phyloP scores from a whole-genome alignment of 2,329 filamentous ascomycete genomes.

The Trichoderma cornu-damae region DNA sequence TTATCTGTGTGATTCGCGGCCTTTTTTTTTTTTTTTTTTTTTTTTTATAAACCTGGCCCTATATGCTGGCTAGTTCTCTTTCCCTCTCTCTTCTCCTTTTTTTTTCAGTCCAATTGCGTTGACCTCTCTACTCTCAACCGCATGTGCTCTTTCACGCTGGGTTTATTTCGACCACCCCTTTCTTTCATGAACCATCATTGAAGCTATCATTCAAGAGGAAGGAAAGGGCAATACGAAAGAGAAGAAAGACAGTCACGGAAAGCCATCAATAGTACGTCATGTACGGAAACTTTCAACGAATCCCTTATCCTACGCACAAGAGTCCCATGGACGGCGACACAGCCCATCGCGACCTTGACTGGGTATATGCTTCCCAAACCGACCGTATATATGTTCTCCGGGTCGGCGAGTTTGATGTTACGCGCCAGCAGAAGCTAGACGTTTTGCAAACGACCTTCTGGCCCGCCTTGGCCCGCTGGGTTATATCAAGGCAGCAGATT shows the following conservation, averaged over 20 bases:
- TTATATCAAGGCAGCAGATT: conserved; percentile 23
- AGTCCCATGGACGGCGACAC: conserved; percentile 25
- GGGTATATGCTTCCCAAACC: conserved; percentile 22
- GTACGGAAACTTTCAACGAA: conserved; percentile 17
- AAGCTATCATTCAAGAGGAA: neutral
- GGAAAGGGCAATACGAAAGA: neutral
- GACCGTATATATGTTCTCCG: conserved; percentile 22
- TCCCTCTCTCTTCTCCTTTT: neutral
- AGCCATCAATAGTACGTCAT: neutral
- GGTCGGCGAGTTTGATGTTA: conserved; percentile 19
- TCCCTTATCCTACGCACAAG: conserved; percentile 24
- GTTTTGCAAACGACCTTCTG: conserved; percentile 27
- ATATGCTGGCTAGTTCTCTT: neutral
- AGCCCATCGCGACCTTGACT: conserved; percentile 24
- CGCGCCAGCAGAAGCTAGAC: conserved; percentile 21
- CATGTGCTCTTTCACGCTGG: neutral
- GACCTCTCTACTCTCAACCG: neutral
- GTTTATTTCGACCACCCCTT: neutral
- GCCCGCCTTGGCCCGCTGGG: conserved; percentile 26
- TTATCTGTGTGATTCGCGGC: conserved; percentile 6
- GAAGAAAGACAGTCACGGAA: neutral
- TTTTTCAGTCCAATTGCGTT: neutral
- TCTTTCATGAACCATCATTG: neutral
- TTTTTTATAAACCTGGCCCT: neutral
- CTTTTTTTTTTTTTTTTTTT: too few species aligned